Evolutionary conservation across 208 protist genomes (phyloP).

Genomic region (Phytomonas sp.): DNA sequence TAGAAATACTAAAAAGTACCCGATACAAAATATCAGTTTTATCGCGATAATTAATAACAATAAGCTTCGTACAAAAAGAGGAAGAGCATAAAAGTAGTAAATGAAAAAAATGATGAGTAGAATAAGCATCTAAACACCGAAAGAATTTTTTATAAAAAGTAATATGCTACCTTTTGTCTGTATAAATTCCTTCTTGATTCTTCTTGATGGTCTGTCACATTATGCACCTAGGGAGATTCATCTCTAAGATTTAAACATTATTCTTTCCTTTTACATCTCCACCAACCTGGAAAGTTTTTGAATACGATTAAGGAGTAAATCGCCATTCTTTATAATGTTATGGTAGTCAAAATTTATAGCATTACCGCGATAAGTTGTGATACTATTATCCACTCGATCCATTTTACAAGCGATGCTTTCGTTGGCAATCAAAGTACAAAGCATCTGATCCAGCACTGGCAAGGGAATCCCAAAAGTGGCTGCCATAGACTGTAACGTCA

Average conservation of each 20-base stretch:
- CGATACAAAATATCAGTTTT: not conserved
- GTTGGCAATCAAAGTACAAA: constrained; percentile 96
- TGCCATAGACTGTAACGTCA: constrained; percentile 95
- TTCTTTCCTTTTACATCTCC: constrained; percentile 64
- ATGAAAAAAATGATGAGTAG: not conserved
- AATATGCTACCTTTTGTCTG: not conserved
- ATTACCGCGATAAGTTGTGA: constrained; percentile 95
- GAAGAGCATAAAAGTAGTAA: not conserved
- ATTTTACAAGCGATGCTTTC: constrained; percentile 96
- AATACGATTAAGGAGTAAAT: constrained; percentile 96
- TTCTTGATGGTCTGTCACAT: not conserved
- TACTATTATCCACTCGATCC: constrained; percentile 95
- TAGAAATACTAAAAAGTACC: not conserved
- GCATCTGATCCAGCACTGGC: constrained; percentile 85
- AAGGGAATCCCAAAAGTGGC: constrained; percentile 91
- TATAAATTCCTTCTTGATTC: not conserved
- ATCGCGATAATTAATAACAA: not conserved
- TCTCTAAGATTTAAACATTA: not conserved
- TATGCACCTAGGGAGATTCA: not conserved
- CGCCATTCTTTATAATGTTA: constrained; percentile 93
- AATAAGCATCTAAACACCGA: not conserved
- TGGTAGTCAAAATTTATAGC: constrained; percentile 96
- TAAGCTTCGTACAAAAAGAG: not conserved
- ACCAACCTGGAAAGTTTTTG: constrained; percentile 98
- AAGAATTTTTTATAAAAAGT: not conserved